Percentiles rank a stretch among this genome's conserved stretches.
phyloP scores from a whole-genome alignment of 306 rosid species.

The Neltuma alba region DNA sequence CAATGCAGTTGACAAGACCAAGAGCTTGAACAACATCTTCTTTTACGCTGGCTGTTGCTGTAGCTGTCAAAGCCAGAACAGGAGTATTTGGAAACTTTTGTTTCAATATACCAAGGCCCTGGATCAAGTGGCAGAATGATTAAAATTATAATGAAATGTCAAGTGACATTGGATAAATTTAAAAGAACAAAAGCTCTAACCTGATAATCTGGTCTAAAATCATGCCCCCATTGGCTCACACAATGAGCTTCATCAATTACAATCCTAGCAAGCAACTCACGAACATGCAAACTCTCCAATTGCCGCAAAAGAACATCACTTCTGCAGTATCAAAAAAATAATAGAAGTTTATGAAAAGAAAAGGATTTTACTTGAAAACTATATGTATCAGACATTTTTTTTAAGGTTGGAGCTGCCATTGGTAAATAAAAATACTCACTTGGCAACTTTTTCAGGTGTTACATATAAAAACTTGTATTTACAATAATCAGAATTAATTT shows the following conservation, averaged over 20 bases:
- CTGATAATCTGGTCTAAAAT: constrained; percentile 99
- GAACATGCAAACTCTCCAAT: constrained; percentile 75
- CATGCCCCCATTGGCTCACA: constrained; percentile 99
- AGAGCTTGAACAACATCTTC: constrained; percentile 99
- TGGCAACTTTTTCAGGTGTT: constrained; percentile 98
- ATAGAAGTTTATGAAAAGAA: constrained; percentile 30
- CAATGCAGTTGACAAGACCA: constrained; percentile 87
- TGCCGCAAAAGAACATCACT: constrained; percentile 88
- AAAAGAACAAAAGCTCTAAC: constrained; percentile 46
- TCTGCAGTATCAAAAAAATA: constrained; percentile 55
- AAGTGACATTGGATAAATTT: constrained; percentile 8
- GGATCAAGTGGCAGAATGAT: constrained; percentile 39
- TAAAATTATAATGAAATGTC: constrained; percentile 23
- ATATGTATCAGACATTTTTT: constrained; percentile 19
- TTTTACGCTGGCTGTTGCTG: constrained; percentile 98
- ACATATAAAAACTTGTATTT: constrained; percentile 88
- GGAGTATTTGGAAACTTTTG: constrained; percentile 93
- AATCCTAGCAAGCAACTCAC: constrained; percentile 92
- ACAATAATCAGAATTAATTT: constrained; percentile 70
- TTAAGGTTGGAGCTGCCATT: constrained; percentile 14
- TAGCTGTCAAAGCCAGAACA: constrained; percentile 95
- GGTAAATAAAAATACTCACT: constrained; percentile 50
- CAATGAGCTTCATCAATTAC: constrained; percentile 99
- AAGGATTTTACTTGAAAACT: constrained; percentile 24
- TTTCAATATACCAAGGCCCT: constrained; percentile 98